Evolutionary conservation across 2,329 filamentous ascomycete genomes (phyloP), one percentile per base, ranked within the genome.

Genomic region (Hirsutella thompsonii): DNA sequence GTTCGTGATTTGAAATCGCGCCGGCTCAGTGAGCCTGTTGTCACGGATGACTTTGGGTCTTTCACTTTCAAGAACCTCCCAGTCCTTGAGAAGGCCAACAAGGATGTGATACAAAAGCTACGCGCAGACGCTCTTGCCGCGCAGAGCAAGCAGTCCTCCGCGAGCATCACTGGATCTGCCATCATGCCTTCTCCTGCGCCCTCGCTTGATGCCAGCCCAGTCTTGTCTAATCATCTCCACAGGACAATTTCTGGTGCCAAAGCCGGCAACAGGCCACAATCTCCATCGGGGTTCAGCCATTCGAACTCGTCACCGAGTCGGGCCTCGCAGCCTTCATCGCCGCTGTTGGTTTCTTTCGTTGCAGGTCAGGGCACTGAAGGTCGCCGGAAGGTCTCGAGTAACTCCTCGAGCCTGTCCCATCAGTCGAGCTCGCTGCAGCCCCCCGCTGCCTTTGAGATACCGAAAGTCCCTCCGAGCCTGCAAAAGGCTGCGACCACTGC

Each of bases 11-110:
- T 83, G 40, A 86, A 94, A 55, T 89, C 78, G 50, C 77, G 92
- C 47, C 75, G 92, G 50, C 70, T 96, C 32, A 96, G 90, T 58
- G 92, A 98, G 60, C 92, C 92, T 1, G 79, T 90, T 14, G 75
- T 79, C 26, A 74, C 81, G 1, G 92, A 98, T 58, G 93, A 98
- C 57, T 98, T 98, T 67, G 92, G 92, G 26, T 88, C 79, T 47
- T 98, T 98, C 61, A 79, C 87, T 32, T 98, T 94, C 70, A 98
- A 98, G 66, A 98, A 98, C 52, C 66, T 98, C 38, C 89, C 90
- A 0, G 90, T 96, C 18, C 70, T 98, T 16, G 92, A 96, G 54
- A 96, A 95, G 60, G 92, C 92, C 41, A 98, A 98, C 63, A 98
- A 98, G 58, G 92, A 98, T 53, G 88, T 96, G 23, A 94, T 98